Base-by-base conservation (phyloP, 2,329 filamentous ascomycete species). In the Colletotrichum orchidophilum region DNA sequence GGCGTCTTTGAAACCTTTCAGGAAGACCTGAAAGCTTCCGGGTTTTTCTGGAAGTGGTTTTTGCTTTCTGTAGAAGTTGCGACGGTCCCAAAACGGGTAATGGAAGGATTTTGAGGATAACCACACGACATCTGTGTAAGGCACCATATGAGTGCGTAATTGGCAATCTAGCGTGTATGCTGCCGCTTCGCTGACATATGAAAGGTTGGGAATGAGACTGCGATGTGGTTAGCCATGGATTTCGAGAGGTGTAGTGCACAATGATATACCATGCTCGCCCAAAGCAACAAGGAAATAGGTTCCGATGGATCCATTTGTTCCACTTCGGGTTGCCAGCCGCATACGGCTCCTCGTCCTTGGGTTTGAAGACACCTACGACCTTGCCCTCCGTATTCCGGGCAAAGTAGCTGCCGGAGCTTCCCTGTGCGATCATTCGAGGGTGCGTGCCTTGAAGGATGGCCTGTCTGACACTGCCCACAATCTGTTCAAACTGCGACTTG, bases 221-320 rank as follows among this genome's bases (percentile, higher is more conserved):
- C 35, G 68, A 75, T 74, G 5, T 27, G 7, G 50, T 74, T 54
- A 74, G 60, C 29, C 5, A 26, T 57, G 39, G 11, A 27, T 26
- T 6, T 31, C 29, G 9, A 4, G 33, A 24, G 49, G 29, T 18
- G 3, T 15, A 39, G 5, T 15, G 75, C n/a, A 31, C n/a, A 65
- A 5, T 39, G 80, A 15, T 86, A 63, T 80, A 91, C 88, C 95
- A 98, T 55, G 96, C 95, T 77, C 96, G 88, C 21, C 96, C 96
- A 77, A 99, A 99, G 82, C 94, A 98, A 83, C 97, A 99, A 9
- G 96, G 96, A 76, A 99, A 98, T 74, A 99, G 80, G 80, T 99
- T 99, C 74, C 96, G 89, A 81, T 99, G 96, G 84, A 99, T 95
- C 96, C 96, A 99, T 83, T 99, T 99, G 76, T 97, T 98, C 96